These are phyloP conservation scores for Colletotrichum sp. DNA, from an alignment of 2,329 filamentous ascomycete genomes.

Conservation along the genomic window DNA sequence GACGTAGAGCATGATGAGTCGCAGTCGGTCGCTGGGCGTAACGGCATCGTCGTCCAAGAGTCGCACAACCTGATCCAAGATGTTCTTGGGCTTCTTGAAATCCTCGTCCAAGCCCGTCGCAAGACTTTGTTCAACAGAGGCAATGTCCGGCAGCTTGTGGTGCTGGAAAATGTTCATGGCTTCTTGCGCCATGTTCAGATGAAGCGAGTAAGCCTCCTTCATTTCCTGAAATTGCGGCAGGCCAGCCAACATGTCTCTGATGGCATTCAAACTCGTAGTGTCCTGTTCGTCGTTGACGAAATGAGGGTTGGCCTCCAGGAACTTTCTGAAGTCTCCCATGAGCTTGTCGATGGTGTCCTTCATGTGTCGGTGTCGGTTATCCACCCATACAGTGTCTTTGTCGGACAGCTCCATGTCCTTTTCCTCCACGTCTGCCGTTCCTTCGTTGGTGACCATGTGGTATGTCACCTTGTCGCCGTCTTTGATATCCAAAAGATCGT, in stretches of 20 bases:
- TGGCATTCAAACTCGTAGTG: slow-evolving; percentile 82
- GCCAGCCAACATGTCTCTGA: slow-evolving; percentile 96
- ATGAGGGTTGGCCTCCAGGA: slow-evolving; percentile 89
- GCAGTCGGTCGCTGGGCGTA: slow-evolving; percentile 74
- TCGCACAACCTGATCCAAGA: slow-evolving; percentile 83
- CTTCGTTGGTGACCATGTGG: slow-evolving; percentile 79
- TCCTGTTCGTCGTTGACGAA: slow-evolving; percentile 79
- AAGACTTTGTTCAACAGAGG: slow-evolving; percentile 86
- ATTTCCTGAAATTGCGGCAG: slow-evolving; percentile 94
- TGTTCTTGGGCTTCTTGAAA: slow-evolving; percentile 86
- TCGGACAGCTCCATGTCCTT: slow-evolving; percentile 94
- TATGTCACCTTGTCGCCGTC: slow-evolving; percentile 91
- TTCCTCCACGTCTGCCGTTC: slow-evolving; percentile 70
- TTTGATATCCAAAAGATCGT: slow-evolving; percentile 87
- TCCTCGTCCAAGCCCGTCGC: slow-evolving; percentile 95
- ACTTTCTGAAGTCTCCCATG: slow-evolving; percentile 90
- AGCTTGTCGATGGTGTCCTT: slow-evolving; percentile 95
- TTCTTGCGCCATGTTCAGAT: slow-evolving; percentile 95
- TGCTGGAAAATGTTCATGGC: slow-evolving; percentile 93
- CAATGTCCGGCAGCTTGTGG: slow-evolving; percentile 85
- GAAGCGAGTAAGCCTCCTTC: slow-evolving; percentile 93
- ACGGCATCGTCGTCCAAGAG: slow-evolving; percentile 87
- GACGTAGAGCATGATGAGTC: slow-evolving; percentile 84
- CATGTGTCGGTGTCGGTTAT: slow-evolving; percentile 95
- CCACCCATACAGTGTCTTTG: slow-evolving; percentile 92